These are phyloP conservation scores for Echeveria elegans DNA, from an alignment of 164 flowering plant species.

Conservation along the genomic window DNA sequence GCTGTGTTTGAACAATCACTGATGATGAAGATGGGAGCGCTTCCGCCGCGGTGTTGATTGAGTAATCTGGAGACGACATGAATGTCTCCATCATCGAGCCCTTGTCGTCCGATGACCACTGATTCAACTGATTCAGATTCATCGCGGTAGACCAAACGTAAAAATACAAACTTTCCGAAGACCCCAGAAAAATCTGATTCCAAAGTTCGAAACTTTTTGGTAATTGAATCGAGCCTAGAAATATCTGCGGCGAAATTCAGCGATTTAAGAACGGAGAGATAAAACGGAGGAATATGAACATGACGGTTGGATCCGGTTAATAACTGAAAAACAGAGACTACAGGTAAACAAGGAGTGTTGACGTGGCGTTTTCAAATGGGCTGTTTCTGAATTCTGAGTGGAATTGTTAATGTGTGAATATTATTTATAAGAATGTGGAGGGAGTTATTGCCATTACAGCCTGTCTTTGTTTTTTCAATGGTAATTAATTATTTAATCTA, in stretches of 20 bases:
- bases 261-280: too few species aligned
- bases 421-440: not conserved
- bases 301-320: too few species aligned
- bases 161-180: not conserved
- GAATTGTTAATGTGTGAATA: not conserved
- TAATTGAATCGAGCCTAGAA: too few species aligned
- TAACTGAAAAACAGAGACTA: too few species aligned
- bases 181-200: not conserved
- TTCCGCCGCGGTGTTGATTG: slow-evolving; percentile 17
- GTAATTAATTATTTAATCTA: too few species aligned
- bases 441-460: not conserved
- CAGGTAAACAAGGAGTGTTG: too few species aligned
- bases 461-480: not conserved
- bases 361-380: too few species aligned
- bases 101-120: slow-evolving; percentile 61
- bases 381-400: too few species aligned
- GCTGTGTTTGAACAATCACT: not conserved
- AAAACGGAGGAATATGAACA: too few species aligned
- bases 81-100: slow-evolving; percentile 72
- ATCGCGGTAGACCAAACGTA: too few species aligned
- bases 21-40: slow-evolving; percentile 11
- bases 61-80: slow-evolving; percentile 44
- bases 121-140: slow-evolving; percentile 42
- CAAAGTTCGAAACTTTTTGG: not conserved
- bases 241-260: too few species aligned